Base-by-base conservation (phyloP, 352 stramenopile species). In the Phytophthora syringae region DNA sequence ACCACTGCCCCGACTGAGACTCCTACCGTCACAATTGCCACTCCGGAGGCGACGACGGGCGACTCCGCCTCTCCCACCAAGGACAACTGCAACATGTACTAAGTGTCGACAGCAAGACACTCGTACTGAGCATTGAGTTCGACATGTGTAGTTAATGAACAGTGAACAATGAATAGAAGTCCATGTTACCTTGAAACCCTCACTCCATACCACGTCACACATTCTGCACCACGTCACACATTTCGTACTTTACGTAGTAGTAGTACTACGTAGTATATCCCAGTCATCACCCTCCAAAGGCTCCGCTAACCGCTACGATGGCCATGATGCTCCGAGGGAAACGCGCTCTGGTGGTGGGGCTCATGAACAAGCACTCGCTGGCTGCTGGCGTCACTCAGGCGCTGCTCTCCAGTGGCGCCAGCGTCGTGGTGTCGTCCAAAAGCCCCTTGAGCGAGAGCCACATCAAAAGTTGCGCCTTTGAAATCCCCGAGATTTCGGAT, bases 341-440 rank as follows among this genome's bases (percentile, higher is more conserved):
- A 67, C 78, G 79, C 47, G 84, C 83, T 54, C 70, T 98, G 13
- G 80, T 98, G 5, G 88, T 97, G 53, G 92, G 92, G 22, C 76
- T 97, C 16, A 86, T 95, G 50, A 98, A 97, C 74, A 90, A 95
- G 52, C 78, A 96, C 60, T 97, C 90, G 37, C 74, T 98, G 21
- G 92, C 90, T 7, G 87, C 86, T 37, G 70, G 72, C 28, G 77
- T 92, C 59, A 84, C 89, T 6, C 78, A 89, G 44, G 67, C 83
- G 7, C 77, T 97, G 52, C 74, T 95, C 6, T 70, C 59, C 4
- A 60, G 90, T 16, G 82, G 82, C 21, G 84, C 86, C 22, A 84
- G 82, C 52, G 84, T 95, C 21, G 75, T 97, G 28, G 80, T 97
- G 45, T 77, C 88, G 4, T 97, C 91, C 12, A 81, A 77, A 52